Percentiles rank a stretch among this genome's conserved stretches.
Evolutionary conservation across 371 early-diverging fungal genomes (phyloP).

Genomic region (Apophysomyces variabilis): DNA sequence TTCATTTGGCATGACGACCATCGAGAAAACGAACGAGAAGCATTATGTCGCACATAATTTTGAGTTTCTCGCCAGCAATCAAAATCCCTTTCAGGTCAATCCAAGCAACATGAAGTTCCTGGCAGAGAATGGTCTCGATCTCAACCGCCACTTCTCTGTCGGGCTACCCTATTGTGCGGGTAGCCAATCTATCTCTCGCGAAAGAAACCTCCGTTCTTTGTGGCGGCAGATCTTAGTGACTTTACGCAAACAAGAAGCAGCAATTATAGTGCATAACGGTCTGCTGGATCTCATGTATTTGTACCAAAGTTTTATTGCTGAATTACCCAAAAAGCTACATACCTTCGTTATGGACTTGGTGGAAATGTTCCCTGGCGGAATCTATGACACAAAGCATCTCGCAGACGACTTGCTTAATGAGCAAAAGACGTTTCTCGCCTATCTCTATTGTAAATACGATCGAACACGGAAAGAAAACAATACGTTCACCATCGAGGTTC

Average conservation of each 20-base stretch:
- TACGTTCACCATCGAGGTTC: slow-evolving; percentile 11
- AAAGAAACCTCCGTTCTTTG: slow-evolving; percentile 15
- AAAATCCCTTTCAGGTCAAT: slow-evolving; percentile 57
- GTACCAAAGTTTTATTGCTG: slow-evolving; percentile 82
- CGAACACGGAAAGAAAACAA: slow-evolving; percentile 16
- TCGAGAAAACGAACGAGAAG: slow-evolving; percentile 11
- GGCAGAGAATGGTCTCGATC: slow-evolving; percentile 82
- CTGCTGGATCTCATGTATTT: slow-evolving; percentile 88
- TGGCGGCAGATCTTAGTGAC: slow-evolving; percentile 43
- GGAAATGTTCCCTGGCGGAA: slow-evolving; percentile 81
- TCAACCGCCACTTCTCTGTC: slow-evolving; percentile 70
- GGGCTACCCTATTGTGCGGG: slow-evolving; percentile 80
- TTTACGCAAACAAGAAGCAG: slow-evolving; percentile 41
- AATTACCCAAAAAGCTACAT: slow-evolving; percentile 69
- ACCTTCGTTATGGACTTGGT: slow-evolving; percentile 75
- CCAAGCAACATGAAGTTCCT: slow-evolving; percentile 77
- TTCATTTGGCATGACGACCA: slow-evolving; percentile 76
- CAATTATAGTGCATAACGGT: slow-evolving; percentile 90
- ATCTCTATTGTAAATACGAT: slow-evolving; percentile 77
- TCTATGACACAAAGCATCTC: slow-evolving; percentile 91
- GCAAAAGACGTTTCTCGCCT: slow-evolving; percentile 73
- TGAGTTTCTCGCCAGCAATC: slow-evolving; percentile 28
- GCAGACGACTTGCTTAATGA: slow-evolving; percentile 70
- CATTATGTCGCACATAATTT: slow-evolving; percentile 26
- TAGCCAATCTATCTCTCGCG: neutral